phyloP scores from a whole-genome alignment of 768 basidiomycete genomes.

The Rhodotorula taiwanensis region DNA sequence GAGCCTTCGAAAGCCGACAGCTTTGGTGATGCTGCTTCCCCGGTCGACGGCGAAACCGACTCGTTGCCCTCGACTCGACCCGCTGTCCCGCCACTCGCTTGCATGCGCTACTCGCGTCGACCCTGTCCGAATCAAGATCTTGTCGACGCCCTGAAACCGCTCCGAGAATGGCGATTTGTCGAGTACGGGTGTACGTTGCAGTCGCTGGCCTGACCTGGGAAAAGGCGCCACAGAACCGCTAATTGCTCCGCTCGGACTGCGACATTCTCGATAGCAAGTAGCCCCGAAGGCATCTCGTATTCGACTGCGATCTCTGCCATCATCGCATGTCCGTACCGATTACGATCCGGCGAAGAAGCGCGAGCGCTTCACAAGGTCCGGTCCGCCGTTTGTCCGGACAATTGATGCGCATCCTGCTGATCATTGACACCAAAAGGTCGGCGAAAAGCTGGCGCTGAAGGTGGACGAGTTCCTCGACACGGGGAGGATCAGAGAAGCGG shows the following conservation, averaged over 20 bases:
- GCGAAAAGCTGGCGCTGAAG: conserved; percentile 16
- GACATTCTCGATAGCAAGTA: neutral
- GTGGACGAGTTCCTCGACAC: conserved; percentile 26
- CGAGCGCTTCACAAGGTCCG: conserved; percentile 15
- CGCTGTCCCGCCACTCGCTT: conserved; percentile 12
- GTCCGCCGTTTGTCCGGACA: neutral
- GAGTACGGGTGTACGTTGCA: conserved; percentile 22
- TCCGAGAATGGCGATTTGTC: conserved; percentile 6
- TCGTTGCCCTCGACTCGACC: neutral
- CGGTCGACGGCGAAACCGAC: too few relatives aligned
- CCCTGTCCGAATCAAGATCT: conserved; percentile 26
- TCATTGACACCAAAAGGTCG: conserved; percentile 16
- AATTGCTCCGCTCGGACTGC: too few relatives aligned
- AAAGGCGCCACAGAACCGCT: too few relatives aligned
- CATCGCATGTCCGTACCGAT: conserved; percentile 23
- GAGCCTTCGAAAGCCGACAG: too few relatives aligned
- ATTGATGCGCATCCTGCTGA: neutral
- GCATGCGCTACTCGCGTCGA: conserved; percentile 19
- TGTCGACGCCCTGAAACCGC: conserved; percentile 4
- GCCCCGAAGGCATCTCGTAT: conserved; percentile 19
- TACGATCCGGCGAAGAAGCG: conserved; percentile 17
- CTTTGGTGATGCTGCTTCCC: too few relatives aligned
- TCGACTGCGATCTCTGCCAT: conserved; percentile 8
- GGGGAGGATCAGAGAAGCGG: conserved; percentile 7
- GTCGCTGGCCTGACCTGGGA: too few relatives aligned